These are phyloP conservation scores for Tolypocladium ophioglossoides DNA, from an alignment of 2,329 filamentous ascomycete species.

Conservation along the genomic window DNA sequence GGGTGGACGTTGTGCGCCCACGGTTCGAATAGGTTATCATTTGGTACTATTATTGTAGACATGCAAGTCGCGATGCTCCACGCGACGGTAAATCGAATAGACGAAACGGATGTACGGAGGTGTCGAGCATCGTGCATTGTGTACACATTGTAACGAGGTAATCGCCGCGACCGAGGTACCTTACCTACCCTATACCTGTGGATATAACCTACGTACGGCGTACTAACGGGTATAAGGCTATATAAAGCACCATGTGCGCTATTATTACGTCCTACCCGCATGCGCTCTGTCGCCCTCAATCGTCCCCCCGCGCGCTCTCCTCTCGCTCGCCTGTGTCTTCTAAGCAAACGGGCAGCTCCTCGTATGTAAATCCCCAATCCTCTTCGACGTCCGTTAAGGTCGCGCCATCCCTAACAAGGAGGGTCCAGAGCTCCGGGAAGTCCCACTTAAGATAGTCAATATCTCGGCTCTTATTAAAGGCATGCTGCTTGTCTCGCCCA, in stretches of 20 bases:
- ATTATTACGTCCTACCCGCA: not conserved
- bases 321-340: not conserved
- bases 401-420: slow-evolving; percentile 14
- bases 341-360: slow-evolving; percentile 13
- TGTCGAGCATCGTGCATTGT: too few relatives aligned
- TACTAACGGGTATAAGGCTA: too few relatives aligned
- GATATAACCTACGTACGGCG: too few relatives aligned
- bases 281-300: not conserved
- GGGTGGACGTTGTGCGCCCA: not conserved
- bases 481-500: slow-evolving; percentile 8
- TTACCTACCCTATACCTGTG: too few relatives aligned
- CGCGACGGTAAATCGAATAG: not conserved
- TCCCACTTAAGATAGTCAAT: slow-evolving; percentile 12
- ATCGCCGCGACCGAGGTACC: too few relatives aligned
- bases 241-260: not conserved
- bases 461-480: slow-evolving; percentile 16
- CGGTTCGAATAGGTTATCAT: not conserved
- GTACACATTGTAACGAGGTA: too few relatives aligned
- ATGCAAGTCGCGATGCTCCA: not conserved
- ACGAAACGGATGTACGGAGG: not conserved
- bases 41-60: not conserved
- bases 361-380: slow-evolving; percentile 23
- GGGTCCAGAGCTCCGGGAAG: slow-evolving; percentile 8
- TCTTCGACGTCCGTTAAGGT: slow-evolving; percentile 18
- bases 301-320: not conserved